Percentiles rank a stretch among this genome's conserved stretches.
phyloP scores from a whole-genome alignment of 768 basidiomycete species.

The Phaffia australis region DNA sequence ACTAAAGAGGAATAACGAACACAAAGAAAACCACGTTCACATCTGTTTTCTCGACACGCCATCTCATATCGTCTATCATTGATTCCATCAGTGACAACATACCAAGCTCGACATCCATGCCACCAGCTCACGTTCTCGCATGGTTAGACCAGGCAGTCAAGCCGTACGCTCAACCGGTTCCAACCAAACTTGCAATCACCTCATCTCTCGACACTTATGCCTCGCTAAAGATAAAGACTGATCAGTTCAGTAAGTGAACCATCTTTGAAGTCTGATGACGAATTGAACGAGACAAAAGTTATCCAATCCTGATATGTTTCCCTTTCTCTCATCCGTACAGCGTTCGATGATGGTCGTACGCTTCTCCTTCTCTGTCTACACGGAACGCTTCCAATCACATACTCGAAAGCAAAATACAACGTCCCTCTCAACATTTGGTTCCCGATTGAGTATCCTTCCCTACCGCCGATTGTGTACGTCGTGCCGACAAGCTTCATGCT shows the following conservation, averaged over 20 bases:
- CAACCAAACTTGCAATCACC: slow-evolving; percentile 25
- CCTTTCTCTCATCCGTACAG: slow-evolving; percentile 39
- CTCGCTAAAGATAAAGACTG: slow-evolving; percentile 37
- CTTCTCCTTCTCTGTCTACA: slow-evolving; percentile 83
- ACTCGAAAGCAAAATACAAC: slow-evolving; percentile 67
- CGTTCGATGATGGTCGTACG: slow-evolving; percentile 86
- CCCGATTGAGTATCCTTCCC: slow-evolving; percentile 66
- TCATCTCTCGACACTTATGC: slow-evolving; percentile 30
- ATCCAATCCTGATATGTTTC: neutral
- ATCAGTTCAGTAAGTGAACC: slow-evolving; percentile 36
- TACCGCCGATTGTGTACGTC: slow-evolving; percentile 78
- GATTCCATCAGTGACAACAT: too few relatives aligned
- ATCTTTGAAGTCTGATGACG: neutral
- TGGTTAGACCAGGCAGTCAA: slow-evolving; percentile 15
- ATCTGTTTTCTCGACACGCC: too few relatives aligned
- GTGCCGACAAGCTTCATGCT: slow-evolving; percentile 86
- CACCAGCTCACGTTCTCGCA: slow-evolving; percentile 15
- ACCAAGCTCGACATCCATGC: neutral
- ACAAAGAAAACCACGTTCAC: too few relatives aligned
- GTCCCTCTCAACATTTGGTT: slow-evolving; percentile 89
- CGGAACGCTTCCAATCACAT: slow-evolving; percentile 80
- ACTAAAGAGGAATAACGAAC: too few relatives aligned
- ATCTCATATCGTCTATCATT: too few relatives aligned
- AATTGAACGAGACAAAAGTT: neutral
- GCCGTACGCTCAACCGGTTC: slow-evolving; percentile 13